Evolutionary conservation across 192 early-diverging fungal genomes (phyloP), one percentile per base, ranked within the genome.

Genomic region (Polychytrium aggregatum): DNA sequence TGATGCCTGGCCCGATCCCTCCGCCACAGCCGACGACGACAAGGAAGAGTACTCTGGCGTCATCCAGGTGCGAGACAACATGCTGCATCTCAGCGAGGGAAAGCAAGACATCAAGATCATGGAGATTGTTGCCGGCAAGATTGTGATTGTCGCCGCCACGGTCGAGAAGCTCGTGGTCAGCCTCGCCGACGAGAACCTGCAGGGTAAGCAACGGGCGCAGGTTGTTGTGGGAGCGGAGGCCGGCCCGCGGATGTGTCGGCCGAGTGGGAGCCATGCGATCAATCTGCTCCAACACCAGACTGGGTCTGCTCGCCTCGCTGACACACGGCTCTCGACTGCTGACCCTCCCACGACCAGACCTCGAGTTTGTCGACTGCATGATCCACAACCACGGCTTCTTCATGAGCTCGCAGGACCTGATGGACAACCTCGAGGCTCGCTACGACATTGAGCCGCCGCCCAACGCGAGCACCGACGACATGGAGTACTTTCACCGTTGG

Each of bases 361-460:
- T 51, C 16, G 83, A 86, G 37, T 86, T 76, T 64, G 67, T 84
- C 16, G 83, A 80, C 52, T 64, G 59, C 24, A 82, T 76, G 29
- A 33, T 86, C 18, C 55, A 72, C 13, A 71, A 53, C 4, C 79
- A 84, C 44, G 52, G 70, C 13, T 74, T 76, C 51, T 86, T 81
- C 48, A 80, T 78, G 13, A 44, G 58, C 2, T 76, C 81, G 0
- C 46, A 57, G 38, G 69, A 70, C 17, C 54, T 86, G 3, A 29
- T 84, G 28, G 67, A 69, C 30, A 60, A 69, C 30, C 42, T 86
- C 37, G 70, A 81, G 22, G 60, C 67, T 0, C 55, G 82, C 38
- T 86, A 76, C 55, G 57, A 78, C 60, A 64, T 71, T 46, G 57
- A 74, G 40, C 52, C 67, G 10, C 38, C 55, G 7, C 57, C 51